Evolutionary conservation across 202 grass and related monocot genomes (phyloP).

Genomic region (Dendrocalamus latiflorus): DNA sequence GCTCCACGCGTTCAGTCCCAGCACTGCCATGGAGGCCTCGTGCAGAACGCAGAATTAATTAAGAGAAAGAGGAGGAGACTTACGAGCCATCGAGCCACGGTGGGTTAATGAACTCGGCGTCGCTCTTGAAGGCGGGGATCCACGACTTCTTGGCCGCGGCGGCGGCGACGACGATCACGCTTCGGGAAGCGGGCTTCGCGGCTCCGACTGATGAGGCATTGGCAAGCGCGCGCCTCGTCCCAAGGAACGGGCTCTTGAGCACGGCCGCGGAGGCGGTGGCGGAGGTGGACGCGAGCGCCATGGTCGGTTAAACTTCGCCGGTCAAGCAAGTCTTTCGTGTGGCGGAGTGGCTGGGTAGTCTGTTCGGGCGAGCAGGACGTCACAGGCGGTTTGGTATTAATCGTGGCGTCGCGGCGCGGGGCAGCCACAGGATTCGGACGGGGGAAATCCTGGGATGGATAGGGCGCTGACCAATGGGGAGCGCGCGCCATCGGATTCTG

Average conservation of each 20-base stretch:
- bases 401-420: conserved; percentile 23
- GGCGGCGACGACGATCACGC: conserved; percentile 47
- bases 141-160: conserved; percentile 77
- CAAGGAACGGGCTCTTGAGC: conserved; percentile 70
- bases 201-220: conserved; percentile 35
- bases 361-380: neutral
- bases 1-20: neutral
- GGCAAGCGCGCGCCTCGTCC: conserved; percentile 49
- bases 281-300: conserved; percentile 91
- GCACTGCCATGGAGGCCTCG: neutral
- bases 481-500: conserved; percentile 48
- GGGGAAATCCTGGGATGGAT: conserved; percentile 67
- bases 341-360: neutral
- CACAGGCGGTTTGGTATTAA: conserved; percentile 40
- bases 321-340: neutral
- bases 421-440: conserved; percentile 43
- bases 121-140: conserved; percentile 80
- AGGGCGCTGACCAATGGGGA: conserved; percentile 84
- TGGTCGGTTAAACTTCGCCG: neutral
- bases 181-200: conserved; percentile 32
- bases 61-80: neutral
- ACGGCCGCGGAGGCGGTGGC: conserved; percentile 68
- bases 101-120: conserved; percentile 77
- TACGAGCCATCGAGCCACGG: conserved; percentile 95
- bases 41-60: neutral